Base-by-base conservation (phyloP, 768 basidiomycete species). In the Mycena galopus region DNA sequence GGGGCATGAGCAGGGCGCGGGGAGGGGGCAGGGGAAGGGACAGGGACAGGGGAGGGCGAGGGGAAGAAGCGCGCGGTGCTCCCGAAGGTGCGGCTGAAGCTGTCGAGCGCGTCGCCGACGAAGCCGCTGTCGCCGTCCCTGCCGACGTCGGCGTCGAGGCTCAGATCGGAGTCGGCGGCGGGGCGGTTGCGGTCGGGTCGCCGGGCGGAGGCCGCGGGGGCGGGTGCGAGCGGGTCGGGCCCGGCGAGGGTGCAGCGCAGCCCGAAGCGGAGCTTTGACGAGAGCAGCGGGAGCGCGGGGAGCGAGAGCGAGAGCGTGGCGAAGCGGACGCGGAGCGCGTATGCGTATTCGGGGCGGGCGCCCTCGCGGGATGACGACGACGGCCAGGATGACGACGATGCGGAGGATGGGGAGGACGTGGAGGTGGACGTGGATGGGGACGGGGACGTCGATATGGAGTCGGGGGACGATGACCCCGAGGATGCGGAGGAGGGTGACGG, bases 261-360 rank as follows among this genome's bases (percentile, higher is more conserved):
- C 21, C 89, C 89, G 50, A 90, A 90, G 77, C 86, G 89, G 59
- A 83, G 88, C 2, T 88, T 90, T 53, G 89, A 89, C 68, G 89
- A 89, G 72, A 87, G 87, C 0, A 87, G 87, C 0, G 85, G 84
- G 25, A 83, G 85, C 19, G 83, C 81, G 12, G 81, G 79, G 68
- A 67, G 67, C 67, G 69, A 55, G 71, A 83, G 82, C n/a, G 84
- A 83, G 73, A 77, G 77, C 33, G 69, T 78, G 53, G 82, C 80
- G n/a, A 85, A 85, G 77, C 76, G 83, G 67, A 82, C 82, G 53
- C 75, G 82, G 53, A 79, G 76, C 62, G 68, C 78, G 25, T 73
- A 83, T 63, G 63, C 51, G 25, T 65, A 64, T 35, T 32, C 30
- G n/a, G 39, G 50, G 35, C 39, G 75, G 37, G 55, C 17, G 21